Percentiles rank a stretch among this genome's conserved stretches.
Evolutionary conservation across 805 yeast genomes (phyloP).

Genomic region (Ogataea naganishii): DNA sequence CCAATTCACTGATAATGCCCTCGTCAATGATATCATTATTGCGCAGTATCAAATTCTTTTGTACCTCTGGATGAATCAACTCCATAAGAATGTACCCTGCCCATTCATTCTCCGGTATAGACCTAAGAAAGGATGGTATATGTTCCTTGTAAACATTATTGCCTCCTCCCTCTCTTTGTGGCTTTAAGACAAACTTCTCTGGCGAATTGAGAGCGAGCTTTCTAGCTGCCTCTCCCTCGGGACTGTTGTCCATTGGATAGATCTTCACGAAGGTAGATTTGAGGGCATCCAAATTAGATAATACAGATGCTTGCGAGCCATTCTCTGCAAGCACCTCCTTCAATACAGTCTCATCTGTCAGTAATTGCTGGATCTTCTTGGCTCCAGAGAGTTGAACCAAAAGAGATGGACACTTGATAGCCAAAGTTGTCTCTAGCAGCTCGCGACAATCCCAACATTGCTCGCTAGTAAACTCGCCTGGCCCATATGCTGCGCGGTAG

Average conservation of each 20-base stretch:
- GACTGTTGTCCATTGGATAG: slow-evolving; percentile 73
- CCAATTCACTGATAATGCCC: slow-evolving; percentile 82
- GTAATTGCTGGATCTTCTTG: slow-evolving; percentile 85
- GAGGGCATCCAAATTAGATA: slow-evolving; percentile 18
- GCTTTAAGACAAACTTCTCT: slow-evolving; percentile 75
- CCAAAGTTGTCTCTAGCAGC: slow-evolving; percentile 60
- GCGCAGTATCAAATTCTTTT: slow-evolving; percentile 62
- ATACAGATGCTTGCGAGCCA: slow-evolving; percentile 1
- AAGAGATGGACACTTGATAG: slow-evolving; percentile 88
- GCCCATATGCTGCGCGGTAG: slow-evolving; percentile 84
- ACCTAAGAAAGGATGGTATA: slow-evolving; percentile 64
- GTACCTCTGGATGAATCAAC: slow-evolving; percentile 69
- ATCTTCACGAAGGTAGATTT: slow-evolving; percentile 73
- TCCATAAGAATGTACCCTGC: slow-evolving; percentile 92
- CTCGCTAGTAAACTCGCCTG: slow-evolving; percentile 62
- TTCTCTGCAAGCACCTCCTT: slow-evolving; percentile 33
- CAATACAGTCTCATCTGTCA: slow-evolving; percentile 49
- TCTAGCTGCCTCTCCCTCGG: slow-evolving; percentile 53
- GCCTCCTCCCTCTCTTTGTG: slow-evolving; percentile 99
- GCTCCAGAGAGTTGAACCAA: slow-evolving; percentile 89
- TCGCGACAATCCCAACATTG: slow-evolving; percentile 74
- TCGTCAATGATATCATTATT: slow-evolving; percentile 56
- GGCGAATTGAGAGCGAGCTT: slow-evolving; percentile 61
- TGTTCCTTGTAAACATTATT: slow-evolving; percentile 84
- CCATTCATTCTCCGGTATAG: slow-evolving; percentile 67